Base-by-base conservation (phyloP, 345 rosid species). In the Conringia planisiliqua region DNA sequence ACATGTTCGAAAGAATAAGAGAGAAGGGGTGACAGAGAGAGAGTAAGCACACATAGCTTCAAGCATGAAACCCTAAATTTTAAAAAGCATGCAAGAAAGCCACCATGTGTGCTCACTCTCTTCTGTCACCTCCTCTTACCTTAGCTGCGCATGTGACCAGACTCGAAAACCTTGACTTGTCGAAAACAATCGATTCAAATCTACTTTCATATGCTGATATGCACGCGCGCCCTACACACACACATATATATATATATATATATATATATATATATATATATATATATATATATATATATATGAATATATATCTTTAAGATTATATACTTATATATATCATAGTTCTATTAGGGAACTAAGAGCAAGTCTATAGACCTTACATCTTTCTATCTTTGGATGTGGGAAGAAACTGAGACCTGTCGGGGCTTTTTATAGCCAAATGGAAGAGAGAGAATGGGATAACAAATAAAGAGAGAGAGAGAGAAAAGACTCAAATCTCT, bases 101-200 rank as follows among this genome's bases (percentile, higher is more conserved):
- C 68, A 77, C 96, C 90, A 84, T 86, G 84, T 82, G 98, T 92
- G 98, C 98, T 92, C 98, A 88, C 98, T 92, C 96, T 92, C 96
- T 92, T 90, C 98, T 92, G 98, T 92, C 98, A 90, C 91, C 96
- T 73, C 90, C 86, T 64, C 80, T 78, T 86, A 83, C 89, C 86
- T 76, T 69, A 18, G 47, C 33, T 12, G 33, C 13, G 12, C 26
- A 7, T 14, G 32, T n/a, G 26, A 64, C 14, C 68, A 35, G 1
- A 51, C 40, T 69, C 24, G 9, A 69, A 6, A n/a, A 35, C 33
- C 66, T 35, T 43, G 20, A 50, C 7, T 66, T 36, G 7, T 48
- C 46, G 55, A 36, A 47, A 20, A 51, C 51, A 8, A 16, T 14
- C 58, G 11, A 50, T 17, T 18, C 42, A 18, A 4, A 20, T 43